These are phyloP conservation scores for Colletotrichum theobromicola DNA, from an alignment of 2,329 filamentous ascomycete genomes.

Conservation along the genomic window DNA sequence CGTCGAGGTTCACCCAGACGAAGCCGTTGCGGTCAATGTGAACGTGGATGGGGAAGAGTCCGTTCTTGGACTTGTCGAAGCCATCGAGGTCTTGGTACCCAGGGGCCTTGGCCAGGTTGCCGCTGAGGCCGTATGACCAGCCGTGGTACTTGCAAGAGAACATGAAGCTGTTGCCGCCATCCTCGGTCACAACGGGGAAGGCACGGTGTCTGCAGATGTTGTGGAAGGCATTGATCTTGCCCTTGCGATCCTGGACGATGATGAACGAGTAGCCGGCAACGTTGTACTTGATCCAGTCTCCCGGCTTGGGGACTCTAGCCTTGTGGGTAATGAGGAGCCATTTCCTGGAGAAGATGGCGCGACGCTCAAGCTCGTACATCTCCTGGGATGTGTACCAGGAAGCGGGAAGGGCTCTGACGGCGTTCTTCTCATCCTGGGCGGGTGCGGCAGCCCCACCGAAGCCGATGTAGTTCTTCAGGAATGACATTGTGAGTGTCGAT, in stretches of 20 bases:
- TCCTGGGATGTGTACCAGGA: slow-evolving; percentile 58
- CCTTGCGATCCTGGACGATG: slow-evolving; percentile 53
- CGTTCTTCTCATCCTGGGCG: slow-evolving; percentile 32
- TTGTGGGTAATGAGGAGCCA: slow-evolving; percentile 63
- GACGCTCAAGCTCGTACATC: slow-evolving; percentile 62
- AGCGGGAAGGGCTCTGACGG: slow-evolving; percentile 44
- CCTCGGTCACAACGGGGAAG: slow-evolving; percentile 59
- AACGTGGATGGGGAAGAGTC: slow-evolving; percentile 59
- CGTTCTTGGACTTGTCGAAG: slow-evolving; percentile 62
- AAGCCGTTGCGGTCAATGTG: slow-evolving; percentile 59
- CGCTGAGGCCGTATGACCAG: slow-evolving; percentile 65
- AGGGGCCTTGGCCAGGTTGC: slow-evolving; percentile 64
- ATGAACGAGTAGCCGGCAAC: slow-evolving; percentile 63
- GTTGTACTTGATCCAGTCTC: slow-evolving; percentile 62
- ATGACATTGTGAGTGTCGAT: slow-evolving; percentile 28
- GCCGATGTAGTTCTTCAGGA: slow-evolving; percentile 43
- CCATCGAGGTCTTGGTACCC: slow-evolving; percentile 60
- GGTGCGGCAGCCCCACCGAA: slow-evolving; percentile 28
- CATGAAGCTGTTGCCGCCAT: slow-evolving; percentile 55
- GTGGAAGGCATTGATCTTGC: slow-evolving; percentile 63
- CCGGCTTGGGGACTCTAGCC: slow-evolving; percentile 52
- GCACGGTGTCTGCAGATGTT: slow-evolving; percentile 68
- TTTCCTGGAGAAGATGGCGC: slow-evolving; percentile 61
- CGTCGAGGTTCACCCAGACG: slow-evolving; percentile 64
- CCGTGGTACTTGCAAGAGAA: slow-evolving; percentile 67